These are phyloP conservation scores for Boletus rubropictus DNA, from an alignment of 768 basidiomycete species.

Conservation along the genomic window DNA sequence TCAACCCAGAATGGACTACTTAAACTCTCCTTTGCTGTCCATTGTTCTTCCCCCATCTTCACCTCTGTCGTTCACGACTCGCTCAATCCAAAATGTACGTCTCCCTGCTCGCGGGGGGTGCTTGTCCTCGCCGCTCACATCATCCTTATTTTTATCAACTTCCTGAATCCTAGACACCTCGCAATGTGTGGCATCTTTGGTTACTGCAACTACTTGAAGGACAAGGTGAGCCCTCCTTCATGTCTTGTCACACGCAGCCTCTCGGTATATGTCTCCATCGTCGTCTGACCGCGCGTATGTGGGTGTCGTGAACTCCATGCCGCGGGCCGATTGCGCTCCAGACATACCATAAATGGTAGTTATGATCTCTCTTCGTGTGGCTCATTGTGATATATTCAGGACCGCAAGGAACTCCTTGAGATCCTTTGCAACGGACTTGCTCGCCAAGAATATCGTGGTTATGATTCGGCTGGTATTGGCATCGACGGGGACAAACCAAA, in stretches of 20 bases:
- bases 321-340: background rate
- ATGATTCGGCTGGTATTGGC: conserved; percentile 89
- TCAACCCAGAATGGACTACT: conserved; percentile 29
- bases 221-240: conserved; percentile 61
- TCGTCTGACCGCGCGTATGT: conserved; percentile 8
- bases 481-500: conserved; percentile 87
- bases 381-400: conserved; percentile 38
- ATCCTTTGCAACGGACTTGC: conserved; percentile 86
- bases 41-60: conserved; percentile 22
- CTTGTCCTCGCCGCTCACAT: background rate
- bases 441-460: conserved; percentile 96
- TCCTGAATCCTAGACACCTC: conserved; percentile 2
- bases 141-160: conserved; percentile 1
- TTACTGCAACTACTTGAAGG: conserved; percentile 91
- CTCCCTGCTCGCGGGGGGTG: background rate
- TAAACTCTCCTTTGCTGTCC: conserved; percentile 17
- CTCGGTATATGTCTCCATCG: background rate
- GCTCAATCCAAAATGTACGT: conserved; percentile 9
- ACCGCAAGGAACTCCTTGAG: conserved; percentile 87
- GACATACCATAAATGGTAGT: conserved; percentile 21
- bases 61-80: conserved; percentile 11
- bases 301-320: background rate
- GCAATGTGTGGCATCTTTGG: conserved; percentile 94
- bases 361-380: conserved; percentile 1
- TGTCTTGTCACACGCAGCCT: background rate